phyloP scores from a whole-genome alignment of 1,139 yeast species.

The Debaryomyces fabryi region DNA sequence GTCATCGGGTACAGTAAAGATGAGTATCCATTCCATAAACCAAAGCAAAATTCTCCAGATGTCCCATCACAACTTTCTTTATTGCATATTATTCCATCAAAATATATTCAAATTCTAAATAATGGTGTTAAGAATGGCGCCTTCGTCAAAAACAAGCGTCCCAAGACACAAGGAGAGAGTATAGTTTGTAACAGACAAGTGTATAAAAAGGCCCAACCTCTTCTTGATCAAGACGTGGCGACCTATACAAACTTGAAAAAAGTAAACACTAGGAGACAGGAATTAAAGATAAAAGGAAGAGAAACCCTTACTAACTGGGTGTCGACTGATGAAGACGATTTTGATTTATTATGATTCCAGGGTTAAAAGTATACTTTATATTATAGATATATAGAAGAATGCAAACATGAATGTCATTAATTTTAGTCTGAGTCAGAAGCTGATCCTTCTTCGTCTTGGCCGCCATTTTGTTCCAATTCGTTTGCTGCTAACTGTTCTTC shows the following conservation, averaged over 20 bases:
- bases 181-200: slow-evolving; percentile 36
- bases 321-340: slow-evolving; percentile 35
- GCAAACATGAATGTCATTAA: slow-evolving; percentile 1
- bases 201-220: slow-evolving; percentile 19
- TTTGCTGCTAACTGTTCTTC: slow-evolving; percentile 28
- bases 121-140: slow-evolving; percentile 60
- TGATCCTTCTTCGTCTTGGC: slow-evolving; percentile 31
- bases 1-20: slow-evolving; percentile 27
- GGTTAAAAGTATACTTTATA: neutral
- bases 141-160: slow-evolving; percentile 44
- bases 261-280: slow-evolving; percentile 23
- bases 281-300: slow-evolving; percentile 26
- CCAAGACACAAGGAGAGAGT: slow-evolving; percentile 50
- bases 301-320: slow-evolving; percentile 34
- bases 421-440: slow-evolving; percentile 38
- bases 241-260: slow-evolving; percentile 34
- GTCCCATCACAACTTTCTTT: slow-evolving; percentile 43
- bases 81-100: slow-evolving; percentile 30
- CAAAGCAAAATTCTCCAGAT: slow-evolving; percentile 12
- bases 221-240: slow-evolving; percentile 9
- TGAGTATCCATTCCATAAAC: slow-evolving; percentile 31
- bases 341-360: slow-evolving; percentile 15
- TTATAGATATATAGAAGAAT: slow-evolving; percentile 15
- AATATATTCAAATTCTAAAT: slow-evolving; percentile 44
- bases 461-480: slow-evolving; percentile 25